Evolutionary conservation across 495 filamentous ascomycete genomes (phyloP).

Genomic region (Physcia stellaris): DNA sequence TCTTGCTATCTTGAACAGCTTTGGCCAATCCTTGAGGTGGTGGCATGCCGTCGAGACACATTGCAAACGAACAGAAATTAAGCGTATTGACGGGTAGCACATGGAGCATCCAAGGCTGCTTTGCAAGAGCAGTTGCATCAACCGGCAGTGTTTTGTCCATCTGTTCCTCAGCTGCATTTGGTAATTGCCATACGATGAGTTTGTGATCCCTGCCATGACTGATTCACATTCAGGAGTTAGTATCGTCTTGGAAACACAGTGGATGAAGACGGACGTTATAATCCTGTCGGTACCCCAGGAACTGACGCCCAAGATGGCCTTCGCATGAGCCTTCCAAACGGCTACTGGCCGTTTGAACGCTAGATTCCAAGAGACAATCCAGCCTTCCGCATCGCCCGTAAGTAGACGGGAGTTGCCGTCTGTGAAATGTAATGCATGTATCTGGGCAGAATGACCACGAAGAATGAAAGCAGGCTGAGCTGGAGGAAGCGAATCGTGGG

Average conservation of each 20-base stretch:
- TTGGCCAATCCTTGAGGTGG: conserved; percentile 1
- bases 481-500: conserved; percentile 34
- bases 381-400: conserved; percentile 84
- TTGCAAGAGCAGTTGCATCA: conserved; percentile 28
- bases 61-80: conserved; percentile 88
- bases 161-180: conserved; percentile 41
- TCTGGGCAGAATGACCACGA: conserved; percentile 69
- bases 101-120: conserved; percentile 74
- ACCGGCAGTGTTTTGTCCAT: conserved; percentile 63
- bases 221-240: conserved; percentile 4
- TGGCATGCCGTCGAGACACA: conserved; percentile 28
- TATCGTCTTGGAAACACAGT: not conserved
- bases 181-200: conserved; percentile 71
- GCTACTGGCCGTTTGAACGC: conserved; percentile 67
- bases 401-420: conserved; percentile 60
- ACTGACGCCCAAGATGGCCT: conserved; percentile 58
- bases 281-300: conserved; percentile 51
- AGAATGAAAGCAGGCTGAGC: conserved; percentile 74
- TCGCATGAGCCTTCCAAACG: conserved; percentile 80
- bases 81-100: conserved; percentile 78
- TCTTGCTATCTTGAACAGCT: conserved; percentile 5
- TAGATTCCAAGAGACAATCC: conserved; percentile 75
- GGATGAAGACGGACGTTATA: conserved; percentile 54
- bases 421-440: conserved; percentile 67
- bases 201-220: conserved; percentile 88